Evolutionary conservation across 2,329 filamentous ascomycete species (phyloP).

Genomic region (Aspergillus vadensis): DNA sequence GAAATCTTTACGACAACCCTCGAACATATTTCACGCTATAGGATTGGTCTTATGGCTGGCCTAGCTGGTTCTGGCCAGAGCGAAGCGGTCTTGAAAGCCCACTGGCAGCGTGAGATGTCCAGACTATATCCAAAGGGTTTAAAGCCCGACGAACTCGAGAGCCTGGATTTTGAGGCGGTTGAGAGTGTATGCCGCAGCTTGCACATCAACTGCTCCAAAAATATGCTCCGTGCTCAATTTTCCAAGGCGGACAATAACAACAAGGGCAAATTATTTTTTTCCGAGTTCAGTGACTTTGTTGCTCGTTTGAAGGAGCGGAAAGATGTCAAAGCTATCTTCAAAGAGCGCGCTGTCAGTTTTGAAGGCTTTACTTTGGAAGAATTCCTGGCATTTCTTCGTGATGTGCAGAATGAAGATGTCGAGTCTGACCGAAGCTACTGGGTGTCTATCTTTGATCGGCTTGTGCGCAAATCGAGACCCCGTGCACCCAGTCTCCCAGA

Average conservation of each 20-base stretch:
- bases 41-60: conserved; percentile 87
- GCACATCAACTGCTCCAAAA: conserved; percentile 85
- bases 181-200: conserved; percentile 83
- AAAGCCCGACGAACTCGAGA: conserved; percentile 61
- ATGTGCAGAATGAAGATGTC: conserved; percentile 75
- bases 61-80: conserved; percentile 75
- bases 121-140: conserved; percentile 58
- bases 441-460: conserved; percentile 71
- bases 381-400: conserved; percentile 74
- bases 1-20: conserved; percentile 81
- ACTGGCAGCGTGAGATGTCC: conserved; percentile 84
- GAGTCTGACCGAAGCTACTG: conserved; percentile 66
- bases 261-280: conserved; percentile 70
- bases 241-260: conserved; percentile 67
- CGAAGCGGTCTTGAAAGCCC: conserved; percentile 75
- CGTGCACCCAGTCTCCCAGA: conserved; percentile 50
- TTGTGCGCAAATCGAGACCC: conserved; percentile 62
- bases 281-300: conserved; percentile 82
- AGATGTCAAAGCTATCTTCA: conserved; percentile 76
- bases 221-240: conserved; percentile 74
- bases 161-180: conserved; percentile 75
- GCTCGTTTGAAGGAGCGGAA: conserved; percentile 78
- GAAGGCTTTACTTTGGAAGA: conserved; percentile 69
- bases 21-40: conserved; percentile 79
- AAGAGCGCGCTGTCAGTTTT: conserved; percentile 58